phyloP scores from a whole-genome alignment of 148 eudicot species.

The Rhododendron vialii region DNA sequence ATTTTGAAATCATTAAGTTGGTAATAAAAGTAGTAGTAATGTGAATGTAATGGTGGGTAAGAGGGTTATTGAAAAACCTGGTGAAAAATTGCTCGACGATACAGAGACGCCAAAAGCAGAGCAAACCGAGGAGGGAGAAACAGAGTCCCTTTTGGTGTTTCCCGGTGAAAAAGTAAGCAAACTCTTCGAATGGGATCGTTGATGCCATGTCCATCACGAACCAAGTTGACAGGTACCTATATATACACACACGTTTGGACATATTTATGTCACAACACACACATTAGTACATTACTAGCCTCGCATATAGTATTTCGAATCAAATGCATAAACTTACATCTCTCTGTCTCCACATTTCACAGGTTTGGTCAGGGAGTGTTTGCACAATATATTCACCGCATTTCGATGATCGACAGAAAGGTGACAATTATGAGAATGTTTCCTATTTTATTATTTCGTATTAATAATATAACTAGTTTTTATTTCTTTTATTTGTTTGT shows the following conservation, averaged over 20 bases:
- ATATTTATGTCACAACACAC: background rate
- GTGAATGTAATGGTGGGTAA: background rate
- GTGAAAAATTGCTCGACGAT: slow-evolving; percentile 71
- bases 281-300: background rate
- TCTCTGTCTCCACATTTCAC: background rate
- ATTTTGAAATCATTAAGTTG: background rate
- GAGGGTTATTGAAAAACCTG: slow-evolving; percentile 35
- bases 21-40: background rate
- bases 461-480: too few relatives aligned
- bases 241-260: background rate
- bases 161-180: slow-evolving; percentile 51
- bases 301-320: background rate
- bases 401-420: too few relatives aligned
- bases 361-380: background rate
- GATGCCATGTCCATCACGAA: slow-evolving; percentile 84
- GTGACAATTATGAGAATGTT: too few relatives aligned
- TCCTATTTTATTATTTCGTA: too few relatives aligned
- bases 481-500: too few relatives aligned
- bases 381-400: too few relatives aligned
- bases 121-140: slow-evolving; percentile 51
- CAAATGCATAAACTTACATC: background rate
- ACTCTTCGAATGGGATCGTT: slow-evolving; percentile 68
- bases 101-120: slow-evolving; percentile 81
- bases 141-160: slow-evolving; percentile 39
- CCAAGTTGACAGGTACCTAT: slow-evolving; percentile 79